Evolutionary conservation across 352 stramenopile genomes (phyloP), one percentile per base, ranked within the genome.

Genomic region (Globisporangium camurandrum): DNA sequence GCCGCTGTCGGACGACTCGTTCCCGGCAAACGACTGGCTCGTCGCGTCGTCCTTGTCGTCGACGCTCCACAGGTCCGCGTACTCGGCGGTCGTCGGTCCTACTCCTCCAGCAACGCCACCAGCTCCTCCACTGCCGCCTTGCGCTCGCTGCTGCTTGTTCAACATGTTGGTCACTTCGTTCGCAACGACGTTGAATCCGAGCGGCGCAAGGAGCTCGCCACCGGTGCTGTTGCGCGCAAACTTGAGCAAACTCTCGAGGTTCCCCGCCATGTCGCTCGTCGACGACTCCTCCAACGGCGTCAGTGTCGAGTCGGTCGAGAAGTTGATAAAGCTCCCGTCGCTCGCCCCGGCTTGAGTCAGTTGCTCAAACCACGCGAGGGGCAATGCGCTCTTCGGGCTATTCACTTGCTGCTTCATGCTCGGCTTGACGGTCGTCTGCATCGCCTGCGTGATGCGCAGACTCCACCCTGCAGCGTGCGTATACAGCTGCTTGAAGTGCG

Each of bases 401-500:
- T 73, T 79, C 12, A 86, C 69, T 4, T 67, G 49, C 28, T 71
- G 69, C 19, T 81, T 79, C 33, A 89, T 62, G 2, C 66, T 84
- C 12, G 75, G 77, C 31, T 86, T 84, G 17, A 94, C 80, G 1
- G 83, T 94, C 11, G 80, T 66, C 44, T 92, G 78, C 54, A 88
- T 86, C 14, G 80, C 75, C 23, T 85, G 71, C 3, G 71, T 86
- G 36, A 92, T 88, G 5, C 83, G 69, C 22, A 90, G 41, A 46
- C 83, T 92, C 77, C 82, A 91, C 9, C 70, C 67, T 17, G 74
- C 80, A 0, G 78, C 83, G 38, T 87, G 74, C 34, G 82, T 75
- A 55, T 88, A 92, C 45, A 90, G 89, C 48, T 90, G 67, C 46
- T 84, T 80, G 59, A 91, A 89, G 22, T 86, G 67, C 20, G 76